These are phyloP conservation scores for Phyllachora maydis DNA, from an alignment of 2,329 filamentous ascomycete species.

Conservation along the genomic window DNA sequence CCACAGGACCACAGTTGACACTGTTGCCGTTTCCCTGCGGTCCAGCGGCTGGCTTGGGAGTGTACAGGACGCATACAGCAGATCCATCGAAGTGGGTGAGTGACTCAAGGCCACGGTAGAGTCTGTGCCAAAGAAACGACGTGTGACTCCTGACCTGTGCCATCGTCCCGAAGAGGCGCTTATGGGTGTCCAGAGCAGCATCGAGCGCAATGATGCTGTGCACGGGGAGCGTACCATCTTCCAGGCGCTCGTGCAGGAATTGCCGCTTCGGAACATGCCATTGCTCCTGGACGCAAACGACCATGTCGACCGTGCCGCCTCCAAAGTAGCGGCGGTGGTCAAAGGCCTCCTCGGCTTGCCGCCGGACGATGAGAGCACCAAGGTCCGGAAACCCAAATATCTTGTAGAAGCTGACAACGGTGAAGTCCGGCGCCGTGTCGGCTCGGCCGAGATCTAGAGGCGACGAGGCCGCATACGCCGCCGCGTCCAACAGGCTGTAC, in stretches of 20 bases:
- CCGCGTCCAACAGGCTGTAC: constrained; percentile 67
- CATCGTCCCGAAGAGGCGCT: constrained; percentile 52
- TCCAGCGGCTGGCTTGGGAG: no score
- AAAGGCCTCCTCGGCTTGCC: constrained; percentile 43
- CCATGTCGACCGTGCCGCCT: constrained; percentile 84
- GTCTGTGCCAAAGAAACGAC: constrained; percentile 33
- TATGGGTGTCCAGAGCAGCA: constrained; percentile 50
- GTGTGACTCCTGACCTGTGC: constrained; percentile 50
- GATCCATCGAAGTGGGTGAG: constrained; percentile 50
- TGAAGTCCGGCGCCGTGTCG: constrained; percentile 56
- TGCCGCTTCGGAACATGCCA: constrained; percentile 66
- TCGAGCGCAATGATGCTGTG: constrained; percentile 77
- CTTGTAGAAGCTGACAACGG: constrained; percentile 79
- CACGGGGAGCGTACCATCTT: constrained; percentile 81
- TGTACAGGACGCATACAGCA: constrained; percentile 28
- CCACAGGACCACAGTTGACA: constrained; percentile 63
- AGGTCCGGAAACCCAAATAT: constrained; percentile 95
- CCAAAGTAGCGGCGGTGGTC: constrained; percentile 64
- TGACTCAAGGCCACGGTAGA: constrained; percentile 34
- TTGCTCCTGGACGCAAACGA: constrained; percentile 52
- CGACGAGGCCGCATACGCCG: constrained; percentile 59
- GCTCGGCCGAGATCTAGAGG: constrained; percentile 48
- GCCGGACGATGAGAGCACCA: constrained; percentile 66
- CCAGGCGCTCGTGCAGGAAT: constrained; percentile 59
- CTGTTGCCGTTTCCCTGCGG: no score